Evolutionary conservation across 1,284 basidiomycete species (phyloP).

Genomic region (Ustilago shanxiensis): DNA sequence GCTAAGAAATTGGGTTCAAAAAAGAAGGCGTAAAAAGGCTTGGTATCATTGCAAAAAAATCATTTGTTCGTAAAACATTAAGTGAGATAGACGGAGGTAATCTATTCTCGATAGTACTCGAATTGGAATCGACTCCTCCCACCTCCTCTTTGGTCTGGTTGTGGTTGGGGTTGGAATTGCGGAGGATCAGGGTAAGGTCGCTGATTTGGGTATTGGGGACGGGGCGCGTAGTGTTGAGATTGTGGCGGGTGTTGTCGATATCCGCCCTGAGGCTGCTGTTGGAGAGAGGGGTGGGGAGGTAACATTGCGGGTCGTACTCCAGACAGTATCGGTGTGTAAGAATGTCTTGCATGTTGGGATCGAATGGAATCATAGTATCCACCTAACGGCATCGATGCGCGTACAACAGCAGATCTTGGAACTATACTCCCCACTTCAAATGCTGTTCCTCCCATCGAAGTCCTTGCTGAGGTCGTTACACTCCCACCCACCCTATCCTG

Average conservation of each 20-base stretch:
- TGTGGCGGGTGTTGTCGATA: no score
- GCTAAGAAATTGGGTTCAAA: no score
- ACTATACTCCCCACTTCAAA: slow-evolving; percentile 45
- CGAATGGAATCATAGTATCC: slow-evolving; percentile 18
- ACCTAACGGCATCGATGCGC: slow-evolving; percentile 10
- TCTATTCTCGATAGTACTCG: slow-evolving; percentile 30
- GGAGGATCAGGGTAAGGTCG: not conserved
- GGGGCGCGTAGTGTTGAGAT: no score
- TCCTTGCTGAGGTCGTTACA: slow-evolving; percentile 7
- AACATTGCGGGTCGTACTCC: slow-evolving; percentile 3
- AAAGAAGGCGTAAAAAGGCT: no score
- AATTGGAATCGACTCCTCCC: slow-evolving; percentile 20
- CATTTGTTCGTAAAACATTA: no score
- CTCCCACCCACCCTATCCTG: not conserved
- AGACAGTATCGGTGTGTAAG: not conserved
- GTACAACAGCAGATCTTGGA: slow-evolving; percentile 15
- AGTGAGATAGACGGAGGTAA: not conserved
- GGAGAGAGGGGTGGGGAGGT: not conserved
- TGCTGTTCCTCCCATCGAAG: slow-evolving; percentile 5
- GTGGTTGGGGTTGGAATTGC: not conserved
- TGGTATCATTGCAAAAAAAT: slow-evolving; percentile 6
- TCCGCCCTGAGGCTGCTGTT: not conserved
- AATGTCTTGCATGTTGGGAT: not conserved
- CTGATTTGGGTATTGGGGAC: not conserved
- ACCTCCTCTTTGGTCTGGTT: not conserved